Conservation (phyloP, 495 filamentous ascomycete species). For the Hypoxylon fuscum region DNA sequence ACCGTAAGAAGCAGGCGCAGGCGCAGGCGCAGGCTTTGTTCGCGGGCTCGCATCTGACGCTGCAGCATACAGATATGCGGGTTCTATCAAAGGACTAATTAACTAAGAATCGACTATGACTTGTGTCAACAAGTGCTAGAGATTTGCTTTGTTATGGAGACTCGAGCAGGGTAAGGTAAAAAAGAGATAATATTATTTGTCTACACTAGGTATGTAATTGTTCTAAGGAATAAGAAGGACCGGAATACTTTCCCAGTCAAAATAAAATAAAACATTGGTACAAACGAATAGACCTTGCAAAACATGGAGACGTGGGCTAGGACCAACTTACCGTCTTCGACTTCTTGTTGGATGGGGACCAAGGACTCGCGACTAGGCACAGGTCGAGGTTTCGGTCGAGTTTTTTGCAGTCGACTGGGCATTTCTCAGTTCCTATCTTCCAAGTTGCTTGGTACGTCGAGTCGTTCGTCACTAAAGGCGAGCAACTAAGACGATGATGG, state of each 20-base stretch:
- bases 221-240: background rate
- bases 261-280: background rate
- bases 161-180: background rate
- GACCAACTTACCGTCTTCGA: constrained; percentile 46
- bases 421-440: constrained; percentile 43
- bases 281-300: background rate
- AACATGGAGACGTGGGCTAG: background rate
- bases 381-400: constrained; percentile 45
- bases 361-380: constrained; percentile 33
- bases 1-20: constrained; percentile 47
- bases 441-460: constrained; percentile 1
- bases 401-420: constrained; percentile 51
- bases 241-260: background rate
- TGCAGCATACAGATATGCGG: constrained; percentile 26
- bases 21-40: constrained; percentile 45
- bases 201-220: background rate
- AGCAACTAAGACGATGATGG: background rate
- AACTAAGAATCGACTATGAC: constrained; percentile 6
- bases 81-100: constrained; percentile 22
- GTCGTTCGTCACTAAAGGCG: background rate
- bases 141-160: constrained; percentile 19
- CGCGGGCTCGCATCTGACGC: constrained; percentile 23
- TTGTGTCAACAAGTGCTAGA: background rate
- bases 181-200: constrained; percentile 10
- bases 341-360: constrained; percentile 44